These are phyloP conservation scores for Dryadomyces quercus-mongolicae DNA, from an alignment of 2,329 filamentous ascomycete genomes.

Conservation along the genomic window DNA sequence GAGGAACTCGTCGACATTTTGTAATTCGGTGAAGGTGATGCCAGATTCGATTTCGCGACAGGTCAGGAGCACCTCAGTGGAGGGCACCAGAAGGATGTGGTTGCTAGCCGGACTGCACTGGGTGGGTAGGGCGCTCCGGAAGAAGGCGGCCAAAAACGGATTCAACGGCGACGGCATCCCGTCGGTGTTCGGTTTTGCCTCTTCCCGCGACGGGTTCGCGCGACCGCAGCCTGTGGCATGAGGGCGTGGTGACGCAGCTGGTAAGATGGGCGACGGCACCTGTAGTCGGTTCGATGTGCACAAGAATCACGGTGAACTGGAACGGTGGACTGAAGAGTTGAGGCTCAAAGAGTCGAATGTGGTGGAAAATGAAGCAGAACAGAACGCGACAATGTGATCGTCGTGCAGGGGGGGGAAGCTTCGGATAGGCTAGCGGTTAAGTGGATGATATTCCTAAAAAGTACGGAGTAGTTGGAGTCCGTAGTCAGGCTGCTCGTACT, in stretches of 20 bases:
- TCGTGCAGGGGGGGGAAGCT: not conserved
- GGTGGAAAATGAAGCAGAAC: not conserved
- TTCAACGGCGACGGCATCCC: constrained; percentile 57
- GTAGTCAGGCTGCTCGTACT: not conserved
- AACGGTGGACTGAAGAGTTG: not conserved
- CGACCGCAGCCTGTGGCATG: constrained; percentile 3
- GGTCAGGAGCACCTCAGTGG: constrained; percentile 81
- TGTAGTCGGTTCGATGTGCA: not conserved
- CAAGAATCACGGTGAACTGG: not conserved
- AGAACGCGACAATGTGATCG: not conserved
- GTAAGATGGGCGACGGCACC: not conserved
- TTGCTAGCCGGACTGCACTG: constrained; percentile 89
- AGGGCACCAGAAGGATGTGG: constrained; percentile 86
- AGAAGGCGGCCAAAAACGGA: constrained; percentile 96
- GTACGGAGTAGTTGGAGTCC: not conserved
- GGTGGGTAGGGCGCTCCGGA: constrained; percentile 81
- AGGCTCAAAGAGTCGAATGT: not conserved
- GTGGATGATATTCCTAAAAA: not conserved
- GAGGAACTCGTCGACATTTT: constrained; percentile 86
- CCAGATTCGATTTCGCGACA: constrained; percentile 76
- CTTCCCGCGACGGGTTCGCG: constrained; percentile 4
- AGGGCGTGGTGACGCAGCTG: not conserved
- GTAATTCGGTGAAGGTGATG: constrained; percentile 63
- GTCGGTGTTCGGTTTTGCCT: constrained; percentile 1
- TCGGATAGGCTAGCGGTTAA: not conserved